phyloP scores from a whole-genome alignment of 2,329 filamentous ascomycete genomes.

The Colletotrichum nymphaeae region DNA sequence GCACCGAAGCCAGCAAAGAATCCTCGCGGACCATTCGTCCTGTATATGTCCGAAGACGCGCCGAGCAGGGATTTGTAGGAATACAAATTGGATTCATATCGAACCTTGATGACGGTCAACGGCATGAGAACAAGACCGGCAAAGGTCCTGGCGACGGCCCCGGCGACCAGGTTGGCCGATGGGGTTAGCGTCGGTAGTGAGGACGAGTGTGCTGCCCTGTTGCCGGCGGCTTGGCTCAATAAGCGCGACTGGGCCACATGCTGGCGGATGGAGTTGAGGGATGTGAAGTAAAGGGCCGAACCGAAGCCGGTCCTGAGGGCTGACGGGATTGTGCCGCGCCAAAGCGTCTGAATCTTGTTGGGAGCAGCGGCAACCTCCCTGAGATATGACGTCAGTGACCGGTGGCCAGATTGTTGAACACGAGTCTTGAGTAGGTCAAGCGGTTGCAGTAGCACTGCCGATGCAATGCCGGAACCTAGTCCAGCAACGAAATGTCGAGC shows the following conservation, averaged over 20 bases:
- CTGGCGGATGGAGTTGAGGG: constrained; percentile 85
- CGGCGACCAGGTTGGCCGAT: constrained; percentile 85
- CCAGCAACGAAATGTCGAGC: constrained; percentile 91
- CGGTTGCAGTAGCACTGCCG: constrained; percentile 91
- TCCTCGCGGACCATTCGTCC: constrained; percentile 78
- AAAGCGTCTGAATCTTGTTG: constrained; percentile 75
- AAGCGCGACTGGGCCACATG: constrained; percentile 53
- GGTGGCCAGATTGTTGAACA: constrained; percentile 85
- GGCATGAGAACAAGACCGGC: constrained; percentile 96
- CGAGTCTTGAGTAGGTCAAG: constrained; percentile 97
- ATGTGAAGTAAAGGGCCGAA: constrained; percentile 93
- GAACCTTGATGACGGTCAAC: constrained; percentile 94
- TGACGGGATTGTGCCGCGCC: constrained; percentile 92
- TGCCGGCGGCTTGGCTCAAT: constrained; percentile 33
- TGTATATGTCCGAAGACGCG: constrained; percentile 80
- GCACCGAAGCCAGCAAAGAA: constrained; percentile 96
- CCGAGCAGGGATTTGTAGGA: constrained; percentile 80
- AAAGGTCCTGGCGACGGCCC: constrained; percentile 84
- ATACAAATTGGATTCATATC: constrained; percentile 92
- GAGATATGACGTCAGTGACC: constrained; percentile 76
- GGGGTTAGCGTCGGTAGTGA: constrained; percentile 86
- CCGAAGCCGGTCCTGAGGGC: constrained; percentile 94
- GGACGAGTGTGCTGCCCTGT: constrained; percentile 64
- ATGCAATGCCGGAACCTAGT: constrained; percentile 86
- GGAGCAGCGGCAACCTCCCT: constrained; percentile 76